These are phyloP conservation scores for Daedaleopsis nitida DNA, from an alignment of 768 basidiomycete species.

Conservation along the genomic window DNA sequence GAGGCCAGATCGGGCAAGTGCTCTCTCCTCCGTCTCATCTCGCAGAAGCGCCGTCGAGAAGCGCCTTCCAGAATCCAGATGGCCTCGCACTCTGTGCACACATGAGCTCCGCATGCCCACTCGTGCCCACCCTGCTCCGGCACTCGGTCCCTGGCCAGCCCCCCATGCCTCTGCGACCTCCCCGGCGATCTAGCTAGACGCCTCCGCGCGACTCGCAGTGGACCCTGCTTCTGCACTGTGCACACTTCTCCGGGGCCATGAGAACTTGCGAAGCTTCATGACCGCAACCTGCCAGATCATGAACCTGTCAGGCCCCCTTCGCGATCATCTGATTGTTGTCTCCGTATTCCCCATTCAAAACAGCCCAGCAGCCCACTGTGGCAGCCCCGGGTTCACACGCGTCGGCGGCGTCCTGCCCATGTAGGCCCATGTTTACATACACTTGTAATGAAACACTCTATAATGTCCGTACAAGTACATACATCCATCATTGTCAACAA, in stretches of 20 bases:
- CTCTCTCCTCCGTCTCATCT: constrained; percentile 4
- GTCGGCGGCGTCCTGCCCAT: neutral
- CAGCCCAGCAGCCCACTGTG: neutral
- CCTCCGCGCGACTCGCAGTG: neutral
- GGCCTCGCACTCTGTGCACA: constrained; percentile 5
- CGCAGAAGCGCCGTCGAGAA: neutral
- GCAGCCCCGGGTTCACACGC: neutral
- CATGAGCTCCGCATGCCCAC: constrained; percentile 21
- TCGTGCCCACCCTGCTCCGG: constrained; percentile 8
- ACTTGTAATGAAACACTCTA: neutral
- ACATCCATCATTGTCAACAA: neutral
- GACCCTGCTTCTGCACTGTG: neutral
- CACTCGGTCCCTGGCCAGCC: neutral
- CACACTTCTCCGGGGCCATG: neutral
- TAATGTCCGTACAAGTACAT: constrained; percentile 13
- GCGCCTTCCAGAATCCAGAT: constrained; percentile 12
- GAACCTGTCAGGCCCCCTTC: constrained; percentile 14
- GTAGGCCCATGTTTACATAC: neutral
- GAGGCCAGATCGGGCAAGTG: too few species aligned
- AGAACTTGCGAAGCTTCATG: constrained; percentile 3
- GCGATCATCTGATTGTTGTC: constrained; percentile 24
- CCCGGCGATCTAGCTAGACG: neutral
- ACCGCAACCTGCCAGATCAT: constrained; percentile 9
- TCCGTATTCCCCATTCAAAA: constrained; percentile 12
- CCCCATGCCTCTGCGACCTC: neutral